phyloP scores from a whole-genome alignment of 805 yeast species.

The Komagataella populi region DNA sequence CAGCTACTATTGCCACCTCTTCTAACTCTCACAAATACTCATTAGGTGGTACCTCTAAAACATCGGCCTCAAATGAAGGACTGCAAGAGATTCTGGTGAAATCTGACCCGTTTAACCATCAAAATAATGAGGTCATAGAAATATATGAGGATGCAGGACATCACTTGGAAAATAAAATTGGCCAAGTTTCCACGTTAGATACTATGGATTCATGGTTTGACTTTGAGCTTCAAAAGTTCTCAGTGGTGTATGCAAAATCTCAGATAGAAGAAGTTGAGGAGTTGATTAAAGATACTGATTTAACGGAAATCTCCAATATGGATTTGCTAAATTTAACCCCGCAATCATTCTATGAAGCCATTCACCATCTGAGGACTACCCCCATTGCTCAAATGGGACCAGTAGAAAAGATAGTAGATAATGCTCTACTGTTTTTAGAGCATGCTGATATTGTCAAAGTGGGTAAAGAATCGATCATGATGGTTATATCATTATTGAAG shows the following conservation, averaged over 20 bases:
- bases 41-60: background rate
- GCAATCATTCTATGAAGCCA: background rate
- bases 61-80: constrained; percentile 4
- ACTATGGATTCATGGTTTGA: constrained; percentile 7
- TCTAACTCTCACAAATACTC: background rate
- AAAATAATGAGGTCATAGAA: constrained; percentile 15
- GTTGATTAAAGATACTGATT: background rate
- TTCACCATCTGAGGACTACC: background rate
- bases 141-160: constrained; percentile 22
- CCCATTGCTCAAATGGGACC: background rate
- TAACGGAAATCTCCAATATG: background rate
- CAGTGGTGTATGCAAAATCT: background rate
- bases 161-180: constrained; percentile 1
- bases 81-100: constrained; percentile 23
- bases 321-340: background rate
- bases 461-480: background rate
- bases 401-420: background rate
- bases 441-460: background rate
- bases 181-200: constrained; percentile 1
- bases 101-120: constrained; percentile 22
- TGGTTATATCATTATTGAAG: background rate
- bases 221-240: constrained; percentile 7
- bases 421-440: background rate
- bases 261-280: constrained; percentile 5
- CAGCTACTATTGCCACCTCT: background rate